phyloP scores from a whole-genome alignment of 306 rosid species.

The Castanea sativa region DNA sequence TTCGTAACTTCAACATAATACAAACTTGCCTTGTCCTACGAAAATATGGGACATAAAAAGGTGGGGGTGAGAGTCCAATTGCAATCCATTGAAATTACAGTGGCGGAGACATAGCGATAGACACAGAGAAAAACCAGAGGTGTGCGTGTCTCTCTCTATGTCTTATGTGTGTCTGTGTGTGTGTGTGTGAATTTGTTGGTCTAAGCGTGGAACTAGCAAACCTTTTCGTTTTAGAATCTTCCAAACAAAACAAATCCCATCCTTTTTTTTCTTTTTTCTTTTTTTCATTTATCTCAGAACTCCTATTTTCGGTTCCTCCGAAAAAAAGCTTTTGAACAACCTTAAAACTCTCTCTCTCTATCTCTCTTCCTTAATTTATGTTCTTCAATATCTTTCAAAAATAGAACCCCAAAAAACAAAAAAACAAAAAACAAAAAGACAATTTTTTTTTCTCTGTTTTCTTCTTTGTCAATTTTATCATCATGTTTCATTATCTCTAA shows the following conservation, averaged over 20 bases:
- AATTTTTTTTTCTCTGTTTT: too few relatives aligned
- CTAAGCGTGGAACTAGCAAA: background rate
- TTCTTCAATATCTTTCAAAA: background rate
- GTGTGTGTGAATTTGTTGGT: too few relatives aligned
- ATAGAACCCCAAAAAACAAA: too few relatives aligned
- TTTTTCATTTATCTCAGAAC: too few relatives aligned
- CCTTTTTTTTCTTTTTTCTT: background rate
- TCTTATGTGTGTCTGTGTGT: too few relatives aligned
- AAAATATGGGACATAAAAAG: background rate
- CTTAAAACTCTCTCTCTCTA: background rate
- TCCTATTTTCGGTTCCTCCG: constrained; percentile 5
- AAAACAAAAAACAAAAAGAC: too few relatives aligned
- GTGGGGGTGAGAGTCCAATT: too few relatives aligned
- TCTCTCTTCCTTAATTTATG: background rate
- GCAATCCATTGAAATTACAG: background rate
- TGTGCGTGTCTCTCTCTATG: background rate
- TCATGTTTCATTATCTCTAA: too few relatives aligned
- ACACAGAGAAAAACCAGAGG: background rate
- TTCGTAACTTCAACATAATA: too few relatives aligned
- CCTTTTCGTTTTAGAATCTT: background rate
- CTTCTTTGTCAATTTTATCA: too few relatives aligned
- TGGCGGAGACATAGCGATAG: background rate
- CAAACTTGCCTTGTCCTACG: too few relatives aligned
- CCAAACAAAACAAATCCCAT: background rate
- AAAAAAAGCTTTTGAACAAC: background rate